Base-by-base conservation (phyloP, 1,284 basidiomycete genomes). In the Pseudozyma pruni region DNA sequence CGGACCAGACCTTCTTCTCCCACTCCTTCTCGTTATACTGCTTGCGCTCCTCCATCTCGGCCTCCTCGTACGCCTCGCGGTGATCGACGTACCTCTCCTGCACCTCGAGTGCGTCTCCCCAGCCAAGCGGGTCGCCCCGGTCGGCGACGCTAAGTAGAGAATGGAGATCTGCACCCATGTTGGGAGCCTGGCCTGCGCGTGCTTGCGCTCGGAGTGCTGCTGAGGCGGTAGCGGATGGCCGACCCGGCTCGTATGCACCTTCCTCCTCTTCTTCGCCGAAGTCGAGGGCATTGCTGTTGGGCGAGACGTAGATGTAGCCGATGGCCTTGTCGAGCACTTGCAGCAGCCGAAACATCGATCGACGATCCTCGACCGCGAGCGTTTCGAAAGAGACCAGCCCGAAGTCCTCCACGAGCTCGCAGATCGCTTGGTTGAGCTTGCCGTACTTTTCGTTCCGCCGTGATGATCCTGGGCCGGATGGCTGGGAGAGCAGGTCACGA, bases 321-420 rank as follows among this genome's bases (percentile, higher is more conserved):
- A 75, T 72, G 4, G 80, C 80, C 47, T 79, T 79, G 59, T 82
- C 80, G 13, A 80, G 55, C 8, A 78, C 58, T 23, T 69, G 69
- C 14, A 80, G 42, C 10, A 82, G 61, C 10, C 78, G 72, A 29
- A 76, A 69, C 80, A 82, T 82, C 17, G 72, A 75, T 8, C 62
- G 68, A 39, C 74, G 64, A 51, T 82, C 80, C 42, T 81, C 80
- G 8, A 81, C 78, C 1, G 94, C 94, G 0, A 99, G 87, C 0
- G 96, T 98, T 84, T 98, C 95, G 76, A 99, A 98, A 0, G 91
- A 91, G 23, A 98, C 94, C 11, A 98, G 87, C n/a, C 90, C 87
- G 82, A 90, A 98, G 80, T 98, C 95, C 81, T 98, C 94, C 33
- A 98, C 89, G 20, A 98, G 84, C 31, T 92, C 94, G 64, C 92